These are phyloP conservation scores for Fusarium transvaalense DNA, from an alignment of 2,329 filamentous ascomycete species.

Conservation along the genomic window DNA sequence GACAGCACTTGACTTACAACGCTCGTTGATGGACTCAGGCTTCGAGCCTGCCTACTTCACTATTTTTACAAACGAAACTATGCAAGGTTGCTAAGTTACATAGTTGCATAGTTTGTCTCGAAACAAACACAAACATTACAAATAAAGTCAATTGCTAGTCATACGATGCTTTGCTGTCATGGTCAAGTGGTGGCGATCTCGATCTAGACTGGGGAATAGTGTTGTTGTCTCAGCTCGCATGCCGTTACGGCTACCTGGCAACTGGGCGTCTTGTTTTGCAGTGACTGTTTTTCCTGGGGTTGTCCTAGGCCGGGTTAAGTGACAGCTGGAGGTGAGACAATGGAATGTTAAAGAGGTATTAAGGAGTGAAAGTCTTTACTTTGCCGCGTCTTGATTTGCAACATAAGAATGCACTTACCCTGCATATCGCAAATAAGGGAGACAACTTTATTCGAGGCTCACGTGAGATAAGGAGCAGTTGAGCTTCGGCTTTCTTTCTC, in stretches of 20 bases:
- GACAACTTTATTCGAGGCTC: background rate
- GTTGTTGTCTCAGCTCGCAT: background rate
- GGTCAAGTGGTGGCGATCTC: too few relatives aligned
- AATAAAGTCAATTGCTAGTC: background rate
- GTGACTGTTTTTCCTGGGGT: background rate
- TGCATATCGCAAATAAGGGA: background rate
- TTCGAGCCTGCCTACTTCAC: too few relatives aligned
- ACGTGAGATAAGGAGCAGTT: background rate
- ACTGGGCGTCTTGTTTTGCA: background rate
- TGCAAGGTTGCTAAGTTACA: background rate
- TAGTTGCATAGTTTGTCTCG: background rate
- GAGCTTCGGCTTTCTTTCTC: background rate
- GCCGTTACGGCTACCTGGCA: background rate
- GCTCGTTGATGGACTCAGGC: too few relatives aligned
- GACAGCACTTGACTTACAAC: too few relatives aligned
- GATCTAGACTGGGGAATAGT: background rate
- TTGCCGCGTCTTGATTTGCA: background rate
- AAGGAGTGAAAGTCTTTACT: background rate
- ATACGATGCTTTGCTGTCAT: background rate
- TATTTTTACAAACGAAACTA: too few relatives aligned
- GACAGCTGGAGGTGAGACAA: background rate
- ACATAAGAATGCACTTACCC: background rate
- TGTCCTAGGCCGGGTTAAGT: background rate
- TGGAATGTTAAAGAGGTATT: background rate
- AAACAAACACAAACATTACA: background rate